These are phyloP conservation scores for Penicillium sp. DNA, from an alignment of 2,329 filamentous ascomycete genomes.

Conservation along the genomic window DNA sequence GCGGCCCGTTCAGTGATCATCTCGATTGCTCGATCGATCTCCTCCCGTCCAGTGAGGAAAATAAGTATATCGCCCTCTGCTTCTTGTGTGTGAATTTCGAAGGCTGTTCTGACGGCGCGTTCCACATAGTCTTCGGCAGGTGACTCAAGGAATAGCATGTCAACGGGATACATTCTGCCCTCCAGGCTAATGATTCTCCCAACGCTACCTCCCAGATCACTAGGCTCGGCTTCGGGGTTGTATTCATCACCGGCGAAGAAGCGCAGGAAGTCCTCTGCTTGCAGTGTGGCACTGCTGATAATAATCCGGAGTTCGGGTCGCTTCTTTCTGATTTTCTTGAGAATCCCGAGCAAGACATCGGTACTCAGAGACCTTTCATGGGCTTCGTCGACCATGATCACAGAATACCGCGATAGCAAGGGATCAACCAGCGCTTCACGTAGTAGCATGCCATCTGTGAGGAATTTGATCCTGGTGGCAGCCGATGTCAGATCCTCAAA, in stretches of 20 bases:
- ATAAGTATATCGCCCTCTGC: conserved; percentile 79
- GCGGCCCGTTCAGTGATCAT: conserved; percentile 67
- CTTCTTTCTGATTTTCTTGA: conserved; percentile 83
- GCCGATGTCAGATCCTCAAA: conserved; percentile 88
- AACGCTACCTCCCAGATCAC: conserved; percentile 38
- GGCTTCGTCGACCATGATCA: conserved; percentile 97
- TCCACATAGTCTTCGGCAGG: conserved; percentile 85
- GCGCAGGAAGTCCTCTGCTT: conserved; percentile 75
- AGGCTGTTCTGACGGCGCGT: conserved; percentile 71
- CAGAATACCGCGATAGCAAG: conserved; percentile 80
- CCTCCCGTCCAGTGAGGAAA: conserved; percentile 87
- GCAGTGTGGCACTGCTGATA: conserved; percentile 86
- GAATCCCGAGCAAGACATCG: conserved; percentile 78
- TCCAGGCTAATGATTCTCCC: conserved; percentile 76
- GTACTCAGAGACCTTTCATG: conserved; percentile 91
- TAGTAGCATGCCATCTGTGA: conserved; percentile 88
- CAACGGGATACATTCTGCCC: conserved; percentile 82
- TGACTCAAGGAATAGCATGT: conserved; percentile 71
- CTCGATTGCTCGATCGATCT: conserved; percentile 80
- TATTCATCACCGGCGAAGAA: conserved; percentile 63
- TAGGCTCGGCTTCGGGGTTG: conserved; percentile 32
- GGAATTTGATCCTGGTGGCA: conserved; percentile 83
- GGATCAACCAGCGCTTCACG: conserved; percentile 92
- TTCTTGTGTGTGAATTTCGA: conserved; percentile 81
- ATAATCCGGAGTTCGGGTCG: conserved; percentile 79